phyloP scores from a whole-genome alignment of 176 grass and related monocot species.

The Aegilops bicornis region DNA sequence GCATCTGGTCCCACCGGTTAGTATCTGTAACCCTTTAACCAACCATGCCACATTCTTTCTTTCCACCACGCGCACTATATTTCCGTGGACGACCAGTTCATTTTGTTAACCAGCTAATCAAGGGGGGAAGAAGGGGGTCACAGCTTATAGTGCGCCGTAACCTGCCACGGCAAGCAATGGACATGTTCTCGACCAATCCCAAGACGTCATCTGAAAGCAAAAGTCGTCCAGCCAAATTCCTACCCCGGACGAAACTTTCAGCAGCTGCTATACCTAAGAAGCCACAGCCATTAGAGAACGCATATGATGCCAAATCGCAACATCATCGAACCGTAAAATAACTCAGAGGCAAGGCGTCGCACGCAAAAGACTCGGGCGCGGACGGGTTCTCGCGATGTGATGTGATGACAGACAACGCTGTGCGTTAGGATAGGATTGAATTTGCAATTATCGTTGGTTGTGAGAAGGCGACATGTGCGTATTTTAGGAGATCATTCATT shows the following conservation, averaged over 20 bases:
- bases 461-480: not conserved
- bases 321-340: constrained; percentile 1
- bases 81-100: not conserved
- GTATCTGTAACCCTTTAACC: not conserved
- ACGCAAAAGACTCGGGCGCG: not conserved
- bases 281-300: not conserved
- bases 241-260: not conserved
- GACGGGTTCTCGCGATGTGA: not conserved
- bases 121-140: not conserved
- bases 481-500: not conserved
- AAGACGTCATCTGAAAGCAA: not conserved
- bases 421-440: not conserved
- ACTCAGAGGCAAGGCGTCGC: not conserved
- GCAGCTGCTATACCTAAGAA: not conserved
- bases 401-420: not conserved
- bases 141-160: not conserved
- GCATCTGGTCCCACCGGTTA: too few species aligned
- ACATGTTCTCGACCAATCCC: not conserved
- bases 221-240: constrained; percentile 18
- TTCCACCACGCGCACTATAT: not conserved
- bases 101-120: not conserved
- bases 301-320: constrained; percentile 1
- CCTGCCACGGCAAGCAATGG: constrained; percentile 31
- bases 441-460: not conserved
- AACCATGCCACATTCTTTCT: not conserved